phyloP scores from a whole-genome alignment of 768 basidiomycete genomes.

The Mycena pura region DNA sequence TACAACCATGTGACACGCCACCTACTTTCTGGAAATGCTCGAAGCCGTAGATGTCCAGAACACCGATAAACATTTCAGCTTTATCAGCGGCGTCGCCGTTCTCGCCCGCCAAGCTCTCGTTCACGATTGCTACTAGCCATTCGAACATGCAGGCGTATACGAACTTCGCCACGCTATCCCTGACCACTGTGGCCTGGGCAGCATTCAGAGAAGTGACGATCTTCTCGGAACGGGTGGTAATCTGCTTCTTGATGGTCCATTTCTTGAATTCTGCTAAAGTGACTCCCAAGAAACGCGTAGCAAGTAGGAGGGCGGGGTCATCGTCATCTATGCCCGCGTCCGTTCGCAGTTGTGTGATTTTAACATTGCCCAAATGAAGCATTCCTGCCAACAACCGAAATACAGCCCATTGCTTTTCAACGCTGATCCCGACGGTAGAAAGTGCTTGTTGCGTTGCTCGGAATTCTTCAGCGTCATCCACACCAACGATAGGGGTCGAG shows the following conservation, averaged over 20 bases:
- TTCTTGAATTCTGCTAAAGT: conserved; percentile 94
- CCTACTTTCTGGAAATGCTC: conserved; percentile 94
- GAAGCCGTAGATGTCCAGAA: conserved; percentile 97
- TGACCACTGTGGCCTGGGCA: conserved; percentile 89
- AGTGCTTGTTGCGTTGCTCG: conserved; percentile 91
- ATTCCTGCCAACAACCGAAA: conserved; percentile 93
- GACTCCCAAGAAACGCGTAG: conserved; percentile 91
- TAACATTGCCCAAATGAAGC: conserved; percentile 97
- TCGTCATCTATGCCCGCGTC: conserved; percentile 87
- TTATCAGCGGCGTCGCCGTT: conserved; percentile 87
- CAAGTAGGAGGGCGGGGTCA: conserved; percentile 79
- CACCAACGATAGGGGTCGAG: conserved; percentile 86
- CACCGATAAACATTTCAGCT: conserved; percentile 99
- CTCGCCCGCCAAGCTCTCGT: conserved; percentile 96
- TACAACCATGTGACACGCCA: not conserved
- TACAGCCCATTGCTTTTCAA: conserved; percentile 98
- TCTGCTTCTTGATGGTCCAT: conserved; percentile 99
- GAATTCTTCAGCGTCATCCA: conserved; percentile 98
- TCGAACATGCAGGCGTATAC: conserved; percentile 99
- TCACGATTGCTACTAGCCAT: conserved; percentile 97
- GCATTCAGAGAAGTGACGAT: conserved; percentile 88
- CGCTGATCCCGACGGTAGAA: conserved; percentile 95
- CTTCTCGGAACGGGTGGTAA: conserved; percentile 93
- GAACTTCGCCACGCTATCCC: conserved; percentile 97
- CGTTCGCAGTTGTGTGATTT: conserved; percentile 78